phyloP scores from a whole-genome alignment of 176 grass and related monocot species.

The Cenchrus americanus region DNA sequence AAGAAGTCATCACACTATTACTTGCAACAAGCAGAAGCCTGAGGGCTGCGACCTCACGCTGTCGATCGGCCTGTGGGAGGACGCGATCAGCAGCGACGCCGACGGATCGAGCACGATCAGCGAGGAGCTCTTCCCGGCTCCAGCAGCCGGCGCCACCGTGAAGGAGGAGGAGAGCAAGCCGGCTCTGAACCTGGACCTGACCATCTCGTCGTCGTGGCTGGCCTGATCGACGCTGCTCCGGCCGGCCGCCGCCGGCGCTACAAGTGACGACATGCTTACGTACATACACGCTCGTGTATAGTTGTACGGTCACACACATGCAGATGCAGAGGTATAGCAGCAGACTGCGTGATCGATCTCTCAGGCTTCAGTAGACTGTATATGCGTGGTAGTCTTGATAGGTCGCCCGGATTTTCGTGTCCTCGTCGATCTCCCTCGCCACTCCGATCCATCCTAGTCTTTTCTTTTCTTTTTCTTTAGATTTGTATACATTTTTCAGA shows the following conservation, averaged over 20 bases:
- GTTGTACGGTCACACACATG: background rate
- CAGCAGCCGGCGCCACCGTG: background rate
- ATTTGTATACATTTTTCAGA: background rate
- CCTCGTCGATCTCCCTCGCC: background rate
- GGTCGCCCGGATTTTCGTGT: background rate
- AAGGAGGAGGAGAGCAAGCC: constrained; percentile 8
- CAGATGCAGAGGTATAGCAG: background rate
- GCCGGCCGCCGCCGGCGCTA: background rate
- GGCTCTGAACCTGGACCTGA: constrained; percentile 64
- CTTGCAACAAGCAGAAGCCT: background rate
- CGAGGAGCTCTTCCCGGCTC: constrained; percentile 34
- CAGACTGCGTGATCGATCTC: background rate
- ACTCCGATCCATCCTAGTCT: background rate
- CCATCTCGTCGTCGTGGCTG: constrained; percentile 64
- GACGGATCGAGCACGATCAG: constrained; percentile 54
- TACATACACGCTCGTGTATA: background rate
- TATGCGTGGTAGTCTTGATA: constrained; percentile 1
- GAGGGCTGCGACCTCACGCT: constrained; percentile 49
- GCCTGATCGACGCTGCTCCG: constrained; percentile 20
- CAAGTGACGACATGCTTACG: background rate
- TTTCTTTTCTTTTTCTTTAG: background rate
- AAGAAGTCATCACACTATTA: background rate
- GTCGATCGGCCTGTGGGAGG: constrained; percentile 47
- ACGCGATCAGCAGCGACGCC: constrained; percentile 37
- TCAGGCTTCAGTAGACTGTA: constrained; percentile 8